Evolutionary conservation across 129 eudicot species (phyloP).

Genomic region (Flaveria bidentis): DNA sequence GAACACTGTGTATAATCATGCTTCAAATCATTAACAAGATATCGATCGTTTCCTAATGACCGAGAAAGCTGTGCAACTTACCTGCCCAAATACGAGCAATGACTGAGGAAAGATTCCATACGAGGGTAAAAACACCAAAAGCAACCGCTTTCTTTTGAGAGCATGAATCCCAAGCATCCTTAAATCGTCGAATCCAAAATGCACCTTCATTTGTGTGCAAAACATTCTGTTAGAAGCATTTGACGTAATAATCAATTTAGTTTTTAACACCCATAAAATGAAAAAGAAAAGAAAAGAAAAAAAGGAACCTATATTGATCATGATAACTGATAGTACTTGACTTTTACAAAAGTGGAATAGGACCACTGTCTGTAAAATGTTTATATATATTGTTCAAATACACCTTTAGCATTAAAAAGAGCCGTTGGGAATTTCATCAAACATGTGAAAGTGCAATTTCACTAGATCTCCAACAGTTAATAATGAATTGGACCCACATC

Average conservation of each 20-base stretch:
- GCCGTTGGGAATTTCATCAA: slow-evolving; percentile 40
- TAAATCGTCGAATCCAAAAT: slow-evolving; percentile 72
- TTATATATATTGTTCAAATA: neutral
- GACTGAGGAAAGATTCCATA: slow-evolving; percentile 73
- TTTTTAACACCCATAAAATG: neutral
- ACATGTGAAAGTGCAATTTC: slow-evolving; percentile 23
- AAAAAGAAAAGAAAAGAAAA: neutral
- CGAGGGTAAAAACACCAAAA: slow-evolving; percentile 60
- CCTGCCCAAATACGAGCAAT: slow-evolving; percentile 92
- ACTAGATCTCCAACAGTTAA: slow-evolving; percentile 27
- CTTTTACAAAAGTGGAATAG: slow-evolving; percentile 19
- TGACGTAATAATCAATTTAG: neutral
- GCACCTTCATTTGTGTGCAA: slow-evolving; percentile 42
- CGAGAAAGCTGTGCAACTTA: slow-evolving; percentile 15
- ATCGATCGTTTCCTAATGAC: neutral
- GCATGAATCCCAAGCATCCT: slow-evolving; percentile 81
- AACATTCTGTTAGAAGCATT: neutral
- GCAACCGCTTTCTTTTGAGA: slow-evolving; percentile 80
- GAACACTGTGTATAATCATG: slow-evolving; percentile 56
- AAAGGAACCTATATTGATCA: neutral
- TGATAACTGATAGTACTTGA: neutral
- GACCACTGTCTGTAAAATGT: neutral
- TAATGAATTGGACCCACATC: slow-evolving; percentile 31
- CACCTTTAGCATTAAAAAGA: slow-evolving; percentile 25
- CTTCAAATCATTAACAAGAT: slow-evolving; percentile 17